A percentile compares a stretch with the other conserved stretches of the same genome.
Conservation (phyloP, 768 basidiomycete genomes). For the Termitomyces sp. region DNA sequence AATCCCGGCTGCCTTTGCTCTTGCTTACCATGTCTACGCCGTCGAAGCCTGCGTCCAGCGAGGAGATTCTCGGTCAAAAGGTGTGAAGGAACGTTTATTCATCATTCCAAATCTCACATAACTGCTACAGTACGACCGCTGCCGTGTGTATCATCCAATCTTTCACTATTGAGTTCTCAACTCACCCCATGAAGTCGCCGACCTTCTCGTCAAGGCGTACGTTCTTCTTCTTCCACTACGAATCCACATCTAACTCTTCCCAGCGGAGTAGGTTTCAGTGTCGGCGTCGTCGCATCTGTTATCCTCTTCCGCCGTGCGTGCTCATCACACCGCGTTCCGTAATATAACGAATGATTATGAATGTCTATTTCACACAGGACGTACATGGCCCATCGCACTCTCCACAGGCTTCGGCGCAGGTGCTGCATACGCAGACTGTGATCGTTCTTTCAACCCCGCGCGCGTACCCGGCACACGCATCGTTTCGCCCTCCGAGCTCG, state of each 20-base stretch:
- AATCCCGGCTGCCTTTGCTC: too few species aligned
- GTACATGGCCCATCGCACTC: slow-evolving; percentile 88
- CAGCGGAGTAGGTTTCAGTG: slow-evolving; percentile 86
- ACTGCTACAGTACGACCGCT: slow-evolving; percentile 73
- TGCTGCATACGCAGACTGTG: slow-evolving; percentile 88
- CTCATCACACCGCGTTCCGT: too few species aligned
- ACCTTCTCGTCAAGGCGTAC: slow-evolving; percentile 84
- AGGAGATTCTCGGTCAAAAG: too few species aligned
- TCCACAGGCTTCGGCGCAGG: slow-evolving; percentile 81
- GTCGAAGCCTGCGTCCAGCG: too few species aligned
- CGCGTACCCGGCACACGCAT: slow-evolving; percentile 82
- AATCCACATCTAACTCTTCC: slow-evolving; percentile 9
- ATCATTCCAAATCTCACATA: background rate
- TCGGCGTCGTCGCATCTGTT: slow-evolving; percentile 85
- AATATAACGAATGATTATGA: slow-evolving; percentile 6
- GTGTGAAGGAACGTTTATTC: slow-evolving; percentile 39
- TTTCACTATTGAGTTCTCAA: background rate
- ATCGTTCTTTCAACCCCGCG: slow-evolving; percentile 90
- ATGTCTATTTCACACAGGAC: slow-evolving; percentile 46
- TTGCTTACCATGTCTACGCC: too few species aligned
- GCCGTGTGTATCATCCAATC: slow-evolving; percentile 49
- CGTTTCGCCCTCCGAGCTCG: slow-evolving; percentile 37
- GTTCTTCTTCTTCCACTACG: slow-evolving; percentile 19
- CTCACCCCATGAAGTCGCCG: slow-evolving; percentile 49
- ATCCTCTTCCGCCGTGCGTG: slow-evolving; percentile 87